Evolutionary conservation across 441 rosid species (phyloP).

Genomic region (Eruca vesicaria): DNA sequence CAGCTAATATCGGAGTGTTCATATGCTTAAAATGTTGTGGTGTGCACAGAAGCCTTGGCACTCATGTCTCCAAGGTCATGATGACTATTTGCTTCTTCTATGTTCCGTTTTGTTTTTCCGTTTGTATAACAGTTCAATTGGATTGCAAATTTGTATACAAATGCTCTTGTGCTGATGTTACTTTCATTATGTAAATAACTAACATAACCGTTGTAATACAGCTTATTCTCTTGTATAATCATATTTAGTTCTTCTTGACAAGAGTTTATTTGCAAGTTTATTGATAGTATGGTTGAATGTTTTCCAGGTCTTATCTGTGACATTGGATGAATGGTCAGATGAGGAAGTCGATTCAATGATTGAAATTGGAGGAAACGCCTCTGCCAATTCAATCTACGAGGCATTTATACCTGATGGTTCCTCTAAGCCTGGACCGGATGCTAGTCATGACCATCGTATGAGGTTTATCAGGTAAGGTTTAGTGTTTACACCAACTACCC

Average conservation of each 20-base stretch:
- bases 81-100: conserved; percentile 24
- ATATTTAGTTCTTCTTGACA: not conserved
- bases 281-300: not conserved
- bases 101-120: conserved; percentile 4
- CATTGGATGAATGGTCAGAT: conserved; percentile 94
- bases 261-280: not conserved
- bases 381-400: conserved; percentile 92
- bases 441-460: conserved; percentile 71
- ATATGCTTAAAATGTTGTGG: conserved; percentile 96
- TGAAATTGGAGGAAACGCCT: conserved; percentile 91
- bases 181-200: not conserved
- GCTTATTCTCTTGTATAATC: not conserved
- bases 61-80: conserved; percentile 85
- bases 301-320: conserved; percentile 85
- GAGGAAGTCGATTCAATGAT: conserved; percentile 85
- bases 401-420: conserved; percentile 73
- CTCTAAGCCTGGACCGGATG: conserved; percentile 77
- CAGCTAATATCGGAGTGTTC: conserved; percentile 96
- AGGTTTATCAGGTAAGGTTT: conserved; percentile 66
- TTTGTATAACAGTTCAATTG: not conserved
- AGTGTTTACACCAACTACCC: not conserved
- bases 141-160: not conserved
- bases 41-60: conserved; percentile 95
- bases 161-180: not conserved
- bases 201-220: not conserved